These are phyloP conservation scores for Entophlyctis luteolus DNA, from an alignment of 192 early-diverging fungal genomes.

Conservation along the genomic window DNA sequence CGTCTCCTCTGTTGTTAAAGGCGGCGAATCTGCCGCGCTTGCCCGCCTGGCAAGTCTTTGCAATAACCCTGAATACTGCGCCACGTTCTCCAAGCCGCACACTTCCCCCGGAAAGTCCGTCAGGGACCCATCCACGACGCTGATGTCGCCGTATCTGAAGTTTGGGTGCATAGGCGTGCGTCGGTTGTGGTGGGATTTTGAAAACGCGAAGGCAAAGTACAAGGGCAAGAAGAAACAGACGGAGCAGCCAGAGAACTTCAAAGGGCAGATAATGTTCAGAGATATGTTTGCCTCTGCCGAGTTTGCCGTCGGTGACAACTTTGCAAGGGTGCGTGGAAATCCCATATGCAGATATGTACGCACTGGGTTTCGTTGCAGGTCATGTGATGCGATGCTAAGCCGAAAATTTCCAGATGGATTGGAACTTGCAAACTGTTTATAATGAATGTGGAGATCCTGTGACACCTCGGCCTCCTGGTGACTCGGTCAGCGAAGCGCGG, in stretches of 20 bases:
- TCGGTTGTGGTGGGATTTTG: neutral
- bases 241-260: neutral
- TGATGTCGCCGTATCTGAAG: constrained; percentile 27
- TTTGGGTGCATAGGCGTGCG: constrained; percentile 22
- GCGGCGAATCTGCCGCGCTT: constrained; percentile 16
- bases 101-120: constrained; percentile 21
- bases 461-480: neutral
- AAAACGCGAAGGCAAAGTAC: neutral
- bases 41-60: neutral
- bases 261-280: constrained; percentile 1
- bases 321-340: constrained; percentile 4
- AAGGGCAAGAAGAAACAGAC: neutral
- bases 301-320: constrained; percentile 4
- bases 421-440: constrained; percentile 5
- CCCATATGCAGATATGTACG: constrained; percentile 19
- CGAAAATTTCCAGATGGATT: constrained; percentile 16
- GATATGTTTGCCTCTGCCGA: constrained; percentile 11
- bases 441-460: neutral
- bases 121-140: constrained; percentile 22
- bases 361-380: no score
- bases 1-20: neutral
- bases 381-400: no score
- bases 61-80: neutral
- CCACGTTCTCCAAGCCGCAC: constrained; percentile 32
- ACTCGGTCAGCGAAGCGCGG: neutral